Conservation (phyloP, 331 rosid genomes). For the Pyrus hybrid region DNA sequence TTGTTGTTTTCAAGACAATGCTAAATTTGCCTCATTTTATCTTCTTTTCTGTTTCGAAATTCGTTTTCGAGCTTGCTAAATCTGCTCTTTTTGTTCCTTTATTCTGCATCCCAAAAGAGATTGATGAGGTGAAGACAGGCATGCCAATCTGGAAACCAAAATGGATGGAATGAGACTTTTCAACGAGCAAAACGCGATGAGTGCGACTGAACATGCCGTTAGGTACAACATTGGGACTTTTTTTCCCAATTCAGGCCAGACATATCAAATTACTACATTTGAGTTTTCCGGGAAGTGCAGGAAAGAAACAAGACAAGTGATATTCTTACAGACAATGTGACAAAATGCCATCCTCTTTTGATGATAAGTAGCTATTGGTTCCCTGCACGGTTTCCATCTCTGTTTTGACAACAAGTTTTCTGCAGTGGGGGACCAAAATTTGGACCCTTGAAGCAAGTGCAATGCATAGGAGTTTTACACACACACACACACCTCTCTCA, state of each 20-base stretch:
- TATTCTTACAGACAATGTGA: constrained; percentile 40
- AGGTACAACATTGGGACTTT: not conserved
- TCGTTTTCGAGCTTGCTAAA: not conserved
- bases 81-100: not conserved
- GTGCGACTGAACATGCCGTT: constrained; percentile 39
- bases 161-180: constrained; percentile 29
- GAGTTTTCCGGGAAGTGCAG: constrained; percentile 8
- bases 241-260: no score
- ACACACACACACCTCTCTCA: not conserved
- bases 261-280: no score
- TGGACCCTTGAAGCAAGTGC: not conserved
- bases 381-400: constrained; percentile 21
- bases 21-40: not conserved
- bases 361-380: constrained; percentile 62
- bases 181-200: constrained; percentile 67
- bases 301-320: constrained; percentile 36
- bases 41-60: not conserved
- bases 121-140: constrained; percentile 17
- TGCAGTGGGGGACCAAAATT: constrained; percentile 29
- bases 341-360: constrained; percentile 56
- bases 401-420: constrained; percentile 11
- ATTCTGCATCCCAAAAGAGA: not conserved
- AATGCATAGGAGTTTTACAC: not conserved
- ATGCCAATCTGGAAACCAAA: constrained; percentile 19
- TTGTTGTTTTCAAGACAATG: not conserved